Conservation (phyloP, 2,329 filamentous ascomycete genomes). For the Colletotrichum falcatum region DNA sequence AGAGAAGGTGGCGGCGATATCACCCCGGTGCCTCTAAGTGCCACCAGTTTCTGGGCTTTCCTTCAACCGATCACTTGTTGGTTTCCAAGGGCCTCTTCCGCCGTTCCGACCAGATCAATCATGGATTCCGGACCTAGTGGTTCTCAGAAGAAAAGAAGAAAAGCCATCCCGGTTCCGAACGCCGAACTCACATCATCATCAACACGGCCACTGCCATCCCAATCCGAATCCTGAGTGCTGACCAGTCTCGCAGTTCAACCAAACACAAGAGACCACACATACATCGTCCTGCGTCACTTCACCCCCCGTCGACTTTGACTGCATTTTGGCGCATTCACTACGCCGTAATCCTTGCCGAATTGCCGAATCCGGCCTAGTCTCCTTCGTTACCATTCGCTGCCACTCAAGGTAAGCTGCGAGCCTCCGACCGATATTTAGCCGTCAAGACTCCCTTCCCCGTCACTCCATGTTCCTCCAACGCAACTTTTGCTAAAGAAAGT, state of each 20-base stretch:
- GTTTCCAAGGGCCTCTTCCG: not conserved
- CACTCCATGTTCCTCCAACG: slow-evolving; percentile 11
- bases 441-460: not conserved
- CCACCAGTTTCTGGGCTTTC: slow-evolving; percentile 17
- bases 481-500: not conserved
- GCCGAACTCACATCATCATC: slow-evolving; percentile 15
- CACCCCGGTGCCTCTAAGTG: slow-evolving; percentile 21
- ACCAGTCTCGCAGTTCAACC: slow-evolving; percentile 31
- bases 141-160: not conserved
- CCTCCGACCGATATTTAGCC: slow-evolving; percentile 34
- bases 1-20: slow-evolving; percentile 16
- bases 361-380: slow-evolving; percentile 28
- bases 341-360: slow-evolving; percentile 24
- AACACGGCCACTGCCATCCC: not conserved
- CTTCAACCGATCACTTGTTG: not conserved
- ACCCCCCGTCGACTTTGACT: slow-evolving; percentile 25
- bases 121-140: slow-evolving; percentile 24
- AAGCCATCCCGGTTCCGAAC: not conserved
- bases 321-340: slow-evolving; percentile 29
- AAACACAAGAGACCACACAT: slow-evolving; percentile 24
- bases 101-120: not conserved
- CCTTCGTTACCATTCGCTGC: not conserved
- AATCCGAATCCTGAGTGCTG: slow-evolving; percentile 23
- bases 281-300: slow-evolving; percentile 23
- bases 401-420: slow-evolving; percentile 37